Evolutionary conservation across 257 asterid species (phyloP).

Genomic region (Scutellaria galericulata): DNA sequence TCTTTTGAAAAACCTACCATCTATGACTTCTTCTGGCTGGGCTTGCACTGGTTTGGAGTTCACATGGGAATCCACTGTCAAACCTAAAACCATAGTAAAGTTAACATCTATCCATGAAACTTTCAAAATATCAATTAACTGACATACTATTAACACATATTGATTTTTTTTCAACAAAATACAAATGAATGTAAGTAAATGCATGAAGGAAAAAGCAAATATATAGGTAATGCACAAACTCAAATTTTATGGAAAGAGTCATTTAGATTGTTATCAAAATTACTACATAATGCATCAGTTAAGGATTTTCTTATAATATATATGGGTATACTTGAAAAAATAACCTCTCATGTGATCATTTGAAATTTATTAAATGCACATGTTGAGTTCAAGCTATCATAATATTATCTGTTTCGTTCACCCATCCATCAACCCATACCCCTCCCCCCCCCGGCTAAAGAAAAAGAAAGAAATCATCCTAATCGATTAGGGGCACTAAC

Average conservation of each 20-base stretch:
- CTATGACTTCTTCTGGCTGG: slow-evolving; percentile 41
- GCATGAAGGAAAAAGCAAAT: slow-evolving; percentile 12
- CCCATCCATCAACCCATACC: too few relatives aligned
- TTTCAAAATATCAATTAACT: not conserved
- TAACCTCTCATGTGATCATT: too few relatives aligned
- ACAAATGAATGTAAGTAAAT: not conserved
- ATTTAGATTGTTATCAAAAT: not conserved
- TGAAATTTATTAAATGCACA: too few relatives aligned
- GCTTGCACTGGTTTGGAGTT: slow-evolving; percentile 33
- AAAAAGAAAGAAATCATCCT: too few relatives aligned
- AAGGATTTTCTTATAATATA: too few relatives aligned
- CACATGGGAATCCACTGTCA: slow-evolving; percentile 27
- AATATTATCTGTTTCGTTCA: too few relatives aligned
- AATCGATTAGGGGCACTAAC: too few relatives aligned
- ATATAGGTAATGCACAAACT: not conserved
- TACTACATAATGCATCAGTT: too few relatives aligned
- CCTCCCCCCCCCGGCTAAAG: too few relatives aligned
- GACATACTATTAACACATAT: not conserved
- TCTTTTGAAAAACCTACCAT: slow-evolving; percentile 39
- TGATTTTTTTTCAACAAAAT: not conserved
- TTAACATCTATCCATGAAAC: slow-evolving; percentile 7
- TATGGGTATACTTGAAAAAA: too few relatives aligned
- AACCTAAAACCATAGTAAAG: slow-evolving; percentile 29
- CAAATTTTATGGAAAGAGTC: not conserved
- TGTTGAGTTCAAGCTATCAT: too few relatives aligned